Base-by-base conservation (phyloP, 75 land plant genomes). In the Gnetum montanum region DNA sequence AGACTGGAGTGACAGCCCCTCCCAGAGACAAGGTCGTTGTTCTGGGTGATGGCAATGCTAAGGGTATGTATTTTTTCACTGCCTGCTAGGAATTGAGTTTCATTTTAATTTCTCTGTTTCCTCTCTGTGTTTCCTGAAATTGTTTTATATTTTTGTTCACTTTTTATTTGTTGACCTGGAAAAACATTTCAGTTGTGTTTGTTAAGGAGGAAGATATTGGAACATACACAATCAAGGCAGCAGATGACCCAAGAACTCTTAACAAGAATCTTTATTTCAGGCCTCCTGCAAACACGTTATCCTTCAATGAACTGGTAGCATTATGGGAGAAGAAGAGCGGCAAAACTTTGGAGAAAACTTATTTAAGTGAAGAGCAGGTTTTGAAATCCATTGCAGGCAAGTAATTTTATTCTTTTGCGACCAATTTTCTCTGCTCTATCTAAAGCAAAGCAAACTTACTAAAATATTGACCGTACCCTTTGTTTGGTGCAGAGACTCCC, bases 11-110 rank as follows among this genome's bases (percentile, higher is more conserved):
- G 3, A 29, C 41, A 15, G 10, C 47, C 11, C 75, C 70, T 34
- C 83, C 75, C 2, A 54, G 57, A 22, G 79, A 76, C 43, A 65
- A 71, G 30, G 55, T 74, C 24, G 50, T 60, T 34, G 60, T 74
- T 23, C 15, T 62, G 4, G 77, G 77, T 11, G 66, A 64, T 64
- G 77, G 77, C 13, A 61, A 54, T 34, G 20, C 23, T 18, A 62
- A 52, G 59, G 71, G 73, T 78, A 46, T 34, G 24, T 6, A 22
- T 16, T 3, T 19, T 18, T 31, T 18, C 6, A 31, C 8, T 3
- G 3, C 4, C 4, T 49, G 11, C 29, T 15, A 6, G 16, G 18
- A 18, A 15, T 41, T 15, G 18, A 41, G 18, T 15, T 41, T 15
- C 16, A 1, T 15, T 41, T 41, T 18, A 15, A 41, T 11, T 15